Evolutionary conservation across 2,329 filamentous ascomycete species (phyloP), one percentile per base, ranked within the genome.

Genomic region (Calonectria pseudoturangicola): DNA sequence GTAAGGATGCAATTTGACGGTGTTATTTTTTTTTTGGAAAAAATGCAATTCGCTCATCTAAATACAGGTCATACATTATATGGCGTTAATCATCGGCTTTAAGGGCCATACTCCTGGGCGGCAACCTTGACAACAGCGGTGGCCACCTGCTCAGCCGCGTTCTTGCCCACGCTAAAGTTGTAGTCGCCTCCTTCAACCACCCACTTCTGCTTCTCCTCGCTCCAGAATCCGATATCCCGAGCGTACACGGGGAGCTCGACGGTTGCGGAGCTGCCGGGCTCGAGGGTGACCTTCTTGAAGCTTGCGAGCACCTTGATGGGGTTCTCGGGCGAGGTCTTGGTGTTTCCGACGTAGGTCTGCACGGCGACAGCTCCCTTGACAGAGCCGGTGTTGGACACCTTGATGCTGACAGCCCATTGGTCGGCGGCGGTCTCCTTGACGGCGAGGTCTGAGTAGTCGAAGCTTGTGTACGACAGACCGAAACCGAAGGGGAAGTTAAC

Each of bases 321-420:
- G 50, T 75, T 71, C 25, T 77, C 71, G 2, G 66, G 27, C 2
- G 63, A 62, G 2, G 33, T n/a, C 10, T 65, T 54, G 9, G 13
- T 54, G 33, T 64, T 73, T 12, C 81, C 80, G 4, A 75, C 79
- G 78, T 92, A 92, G 2, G 91, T 78, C 71, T 92, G 90, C 3
- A 90, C 88, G 1, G 91, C 88, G n/a, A 85, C 84, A 7, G 86
- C 84, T 33, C 89, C 90, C 2, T 82, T 80, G 0, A 86, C 74
- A 0, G 75, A 78, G 10, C 92, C 92, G 2, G 86, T 90, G 82
- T 94, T 94, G 62, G 85, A 86, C 28, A 94, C 85, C 0, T 76
- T 67, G 0, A 91, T 87, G 3, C 86, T 84, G 12, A 74, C 68
- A 2, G 48, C 89, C 87, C 60, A 70, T 18, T 62, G 56, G 10